Base-by-base conservation (phyloP, 2,329 filamentous ascomycete genomes). In the Diaporthe sp. region DNA sequence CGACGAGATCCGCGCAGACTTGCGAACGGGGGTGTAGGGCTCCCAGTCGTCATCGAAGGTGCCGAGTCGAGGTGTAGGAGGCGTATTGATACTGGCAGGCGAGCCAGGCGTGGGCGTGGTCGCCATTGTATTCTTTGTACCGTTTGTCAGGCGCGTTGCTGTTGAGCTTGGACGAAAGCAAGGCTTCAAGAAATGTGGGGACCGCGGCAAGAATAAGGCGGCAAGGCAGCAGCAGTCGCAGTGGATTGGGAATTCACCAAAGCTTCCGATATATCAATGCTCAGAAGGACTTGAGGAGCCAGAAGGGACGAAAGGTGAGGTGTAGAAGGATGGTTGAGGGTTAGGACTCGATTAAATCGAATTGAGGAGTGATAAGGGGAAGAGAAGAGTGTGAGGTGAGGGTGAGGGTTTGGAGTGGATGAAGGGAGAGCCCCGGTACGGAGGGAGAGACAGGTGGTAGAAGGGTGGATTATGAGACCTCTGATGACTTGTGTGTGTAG, bases 11-110 rank as follows among this genome's bases (percentile, higher is more conserved):
- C 93, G 90, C 76, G 90, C 89, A 5, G 92, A 94, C 80, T 94
- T 93, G 82, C 93, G 90, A 73, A 74, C 76, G 34, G 93, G 92
- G 76, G 92, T 91, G 81, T 92, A 95, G 60, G 94, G 94, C 81
- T 94, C 90, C 87, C 92, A 95, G 77, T 87, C 85, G 84, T 96
- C 94, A 78, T 88, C 87, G 80, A 88, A 91, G 51, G 93, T 94
- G 53, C 94, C 94, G 81, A 92, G 89, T 76, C 89, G 90, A 65
- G 94, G 94, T 73, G 94, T 92, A 55, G 90, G 90, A 76, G 94
- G 94, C 67, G 92, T 94, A 82, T 87, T 91, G 77, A 94, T 85
- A 78, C 86, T 85, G 57, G 86, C 83, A 51, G 76, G 76, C 8
- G 76, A 77, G 47, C 90, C 87, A 77, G 91, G 91, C 70, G 92